Evolutionary conservation across 176 grass and related monocot species (phyloP).

Genomic region (Tillandsia fasciculata): DNA sequence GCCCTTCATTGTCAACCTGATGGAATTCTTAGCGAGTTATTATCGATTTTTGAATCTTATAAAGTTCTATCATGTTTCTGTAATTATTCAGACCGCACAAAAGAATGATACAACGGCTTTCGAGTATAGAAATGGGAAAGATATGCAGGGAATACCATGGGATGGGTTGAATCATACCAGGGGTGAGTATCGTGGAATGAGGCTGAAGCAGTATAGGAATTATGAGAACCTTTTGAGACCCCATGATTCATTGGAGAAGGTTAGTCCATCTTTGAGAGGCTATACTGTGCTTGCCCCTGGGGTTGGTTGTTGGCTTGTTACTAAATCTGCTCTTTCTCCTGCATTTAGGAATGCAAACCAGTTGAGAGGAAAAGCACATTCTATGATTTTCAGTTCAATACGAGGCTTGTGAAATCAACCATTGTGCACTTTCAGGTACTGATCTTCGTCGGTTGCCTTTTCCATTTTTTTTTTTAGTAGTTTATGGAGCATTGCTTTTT

Average conservation of each 20-base stretch:
- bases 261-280: not conserved
- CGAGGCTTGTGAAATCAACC: conserved; percentile 54
- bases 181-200: conserved; percentile 43
- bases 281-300: not conserved
- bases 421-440: conserved; percentile 93
- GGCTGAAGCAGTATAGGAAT: conserved; percentile 22
- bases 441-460: not conserved
- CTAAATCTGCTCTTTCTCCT: conserved; percentile 7
- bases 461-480: conserved; percentile 8
- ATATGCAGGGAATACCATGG: conserved; percentile 65
- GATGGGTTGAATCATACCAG: conserved; percentile 39
- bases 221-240: not conserved
- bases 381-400: conserved; percentile 89
- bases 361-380: conserved; percentile 42
- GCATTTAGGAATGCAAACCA: conserved; percentile 48
- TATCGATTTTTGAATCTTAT: not conserved
- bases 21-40: not conserved
- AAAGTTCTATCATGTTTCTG: not conserved
- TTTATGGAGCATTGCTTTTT: not conserved
- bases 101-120: not conserved
- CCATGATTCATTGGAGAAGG: not conserved
- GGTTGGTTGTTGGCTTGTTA: not conserved
- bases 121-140: conserved; percentile 19
- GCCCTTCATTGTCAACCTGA: not conserved
- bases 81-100: not conserved